Conservation (phyloP, 768 basidiomycete species). For the Udeniomyces megalosporus region DNA sequence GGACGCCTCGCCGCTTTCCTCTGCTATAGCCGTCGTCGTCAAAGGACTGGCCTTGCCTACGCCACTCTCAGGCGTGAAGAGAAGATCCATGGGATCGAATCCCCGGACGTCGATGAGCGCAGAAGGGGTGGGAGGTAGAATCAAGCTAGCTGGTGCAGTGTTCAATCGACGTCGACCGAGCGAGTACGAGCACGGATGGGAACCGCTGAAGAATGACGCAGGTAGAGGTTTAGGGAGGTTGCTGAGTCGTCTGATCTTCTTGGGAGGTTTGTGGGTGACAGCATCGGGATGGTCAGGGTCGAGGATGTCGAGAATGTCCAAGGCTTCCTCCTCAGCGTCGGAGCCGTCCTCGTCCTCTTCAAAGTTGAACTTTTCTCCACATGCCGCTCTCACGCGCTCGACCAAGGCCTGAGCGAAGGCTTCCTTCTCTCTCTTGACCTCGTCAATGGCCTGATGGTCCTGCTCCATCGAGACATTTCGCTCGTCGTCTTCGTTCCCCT, state of each 20-base stretch:
- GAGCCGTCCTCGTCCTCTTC: not conserved
- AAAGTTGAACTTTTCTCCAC: not conserved
- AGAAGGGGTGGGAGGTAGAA: not conserved
- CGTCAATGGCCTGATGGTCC: not conserved
- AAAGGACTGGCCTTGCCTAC: not conserved
- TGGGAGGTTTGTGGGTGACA: not conserved
- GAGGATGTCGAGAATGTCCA: not conserved
- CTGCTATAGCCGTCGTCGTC: too few species aligned
- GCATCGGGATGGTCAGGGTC: not conserved
- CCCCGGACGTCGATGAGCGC: not conserved
- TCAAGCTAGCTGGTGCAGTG: not conserved
- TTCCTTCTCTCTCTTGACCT: constrained; percentile 6
- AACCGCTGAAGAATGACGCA: not conserved
- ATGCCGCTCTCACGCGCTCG: constrained; percentile 8
- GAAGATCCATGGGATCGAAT: not conserved
- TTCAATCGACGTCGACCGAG: not conserved
- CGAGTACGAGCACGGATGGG: not conserved
- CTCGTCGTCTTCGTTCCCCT: not conserved
- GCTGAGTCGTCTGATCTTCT: not conserved
- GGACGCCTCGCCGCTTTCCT: too few species aligned
- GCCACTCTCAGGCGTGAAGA: constrained; percentile 2
- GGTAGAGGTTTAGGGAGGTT: constrained; percentile 11
- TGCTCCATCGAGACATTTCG: not conserved
- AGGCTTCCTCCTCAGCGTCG: not conserved
- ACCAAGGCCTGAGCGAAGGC: constrained; percentile 10